phyloP scores from a whole-genome alignment of 306 rosid genomes.

The Alnus glutinosa region DNA sequence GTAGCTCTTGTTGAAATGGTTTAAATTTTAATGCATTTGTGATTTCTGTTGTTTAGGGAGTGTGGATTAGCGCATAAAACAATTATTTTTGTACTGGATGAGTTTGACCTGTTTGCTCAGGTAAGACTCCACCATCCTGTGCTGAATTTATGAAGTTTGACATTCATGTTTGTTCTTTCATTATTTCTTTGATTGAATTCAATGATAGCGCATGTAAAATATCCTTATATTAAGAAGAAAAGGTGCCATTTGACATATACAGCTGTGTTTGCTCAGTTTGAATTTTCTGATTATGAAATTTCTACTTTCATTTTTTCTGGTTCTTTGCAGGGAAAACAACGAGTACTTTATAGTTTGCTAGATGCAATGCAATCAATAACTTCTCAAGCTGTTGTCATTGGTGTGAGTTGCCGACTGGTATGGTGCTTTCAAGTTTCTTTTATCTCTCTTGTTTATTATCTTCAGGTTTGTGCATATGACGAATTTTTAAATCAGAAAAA shows the following conservation, averaged over 20 bases:
- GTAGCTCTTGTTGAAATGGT: slow-evolving; percentile 1
- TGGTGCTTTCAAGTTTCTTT: slow-evolving; percentile 34
- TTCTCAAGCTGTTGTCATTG: slow-evolving; percentile 92
- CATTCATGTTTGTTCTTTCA: neutral
- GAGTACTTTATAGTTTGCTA: slow-evolving; percentile 83
- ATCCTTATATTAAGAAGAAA: neutral
- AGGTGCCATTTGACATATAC: slow-evolving; percentile 8
- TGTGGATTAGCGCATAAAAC: slow-evolving; percentile 94
- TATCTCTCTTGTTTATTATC: slow-evolving; percentile 19
- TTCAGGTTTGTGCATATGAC: slow-evolving; percentile 12
- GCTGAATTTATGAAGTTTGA: slow-evolving; percentile 27
- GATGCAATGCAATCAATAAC: slow-evolving; percentile 91
- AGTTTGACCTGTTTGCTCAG: slow-evolving; percentile 94
- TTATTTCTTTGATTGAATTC: neutral
- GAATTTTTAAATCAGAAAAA: neutral
- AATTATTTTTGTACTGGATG: slow-evolving; percentile 76
- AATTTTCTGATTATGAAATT: slow-evolving; percentile 24
- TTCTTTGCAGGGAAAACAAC: slow-evolving; percentile 77
- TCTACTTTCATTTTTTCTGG: slow-evolving; percentile 10
- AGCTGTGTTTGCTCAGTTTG: slow-evolving; percentile 16
- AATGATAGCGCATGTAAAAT: neutral
- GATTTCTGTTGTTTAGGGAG: slow-evolving; percentile 61
- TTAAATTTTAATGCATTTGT: slow-evolving; percentile 26
- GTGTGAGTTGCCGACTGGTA: slow-evolving; percentile 88
- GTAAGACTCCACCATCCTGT: slow-evolving; percentile 47